Conservation (phyloP, 441 rosid species). For the Oxalis stricta region DNA sequence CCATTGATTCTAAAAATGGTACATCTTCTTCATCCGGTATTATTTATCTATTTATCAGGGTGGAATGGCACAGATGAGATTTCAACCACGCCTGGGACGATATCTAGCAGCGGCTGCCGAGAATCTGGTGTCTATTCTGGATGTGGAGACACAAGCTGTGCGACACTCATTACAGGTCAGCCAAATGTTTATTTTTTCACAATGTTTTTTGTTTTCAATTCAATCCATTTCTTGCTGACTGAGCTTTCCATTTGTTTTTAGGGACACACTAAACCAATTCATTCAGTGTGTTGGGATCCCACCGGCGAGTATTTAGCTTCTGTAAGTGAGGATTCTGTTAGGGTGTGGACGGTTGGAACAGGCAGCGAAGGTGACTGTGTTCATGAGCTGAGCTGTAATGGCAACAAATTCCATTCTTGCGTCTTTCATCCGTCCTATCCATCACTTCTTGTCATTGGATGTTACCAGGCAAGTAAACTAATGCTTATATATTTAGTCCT, state of each 20-base stretch:
- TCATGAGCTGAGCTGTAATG: slow-evolving; percentile 65
- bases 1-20: background rate
- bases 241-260: slow-evolving; percentile 12
- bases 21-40: background rate
- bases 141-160: slow-evolving; percentile 68
- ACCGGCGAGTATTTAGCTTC: slow-evolving; percentile 73
- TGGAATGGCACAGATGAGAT: slow-evolving; percentile 74
- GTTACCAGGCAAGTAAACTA: slow-evolving; percentile 63
- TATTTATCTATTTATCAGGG: slow-evolving; percentile 30
- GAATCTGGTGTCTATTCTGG: slow-evolving; percentile 71
- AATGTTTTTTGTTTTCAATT: background rate
- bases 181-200: background rate
- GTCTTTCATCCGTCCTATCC: slow-evolving; percentile 72
- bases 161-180: slow-evolving; percentile 71
- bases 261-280: slow-evolving; percentile 72
- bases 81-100: slow-evolving; percentile 74
- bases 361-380: slow-evolving; percentile 67
- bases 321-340: slow-evolving; percentile 79
- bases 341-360: slow-evolving; percentile 77
- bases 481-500: too few species aligned
- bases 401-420: slow-evolving; percentile 71
- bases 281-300: slow-evolving; percentile 85
- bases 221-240: background rate
- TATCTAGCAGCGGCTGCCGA: slow-evolving; percentile 86
- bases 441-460: slow-evolving; percentile 68